Evolutionary conservation across 192 early-diverging fungal genomes (phyloP).

Genomic region (Umbelopsis sp.): DNA sequence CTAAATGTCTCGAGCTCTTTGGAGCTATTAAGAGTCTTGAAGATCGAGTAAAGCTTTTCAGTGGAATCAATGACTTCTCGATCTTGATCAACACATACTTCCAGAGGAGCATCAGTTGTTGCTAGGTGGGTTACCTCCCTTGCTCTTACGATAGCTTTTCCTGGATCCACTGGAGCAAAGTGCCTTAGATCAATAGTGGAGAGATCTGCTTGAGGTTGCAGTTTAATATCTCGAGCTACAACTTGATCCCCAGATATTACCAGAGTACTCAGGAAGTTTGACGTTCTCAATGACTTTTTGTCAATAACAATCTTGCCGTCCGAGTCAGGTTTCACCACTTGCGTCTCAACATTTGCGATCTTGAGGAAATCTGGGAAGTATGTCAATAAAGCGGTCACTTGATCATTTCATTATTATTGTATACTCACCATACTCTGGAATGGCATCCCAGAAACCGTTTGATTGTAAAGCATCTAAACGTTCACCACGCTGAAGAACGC

Average conservation of each 20-base stretch:
- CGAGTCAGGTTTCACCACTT: background rate
- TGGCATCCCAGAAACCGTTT: background rate
- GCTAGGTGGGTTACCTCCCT: background rate
- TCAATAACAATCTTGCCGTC: background rate
- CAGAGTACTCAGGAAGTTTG: background rate
- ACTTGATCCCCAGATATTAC: background rate
- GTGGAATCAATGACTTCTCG: slow-evolving; percentile 26
- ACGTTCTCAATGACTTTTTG: background rate
- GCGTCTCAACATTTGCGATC: background rate
- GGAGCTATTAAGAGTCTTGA: background rate
- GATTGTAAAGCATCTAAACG: background rate
- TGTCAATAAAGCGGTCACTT: background rate
- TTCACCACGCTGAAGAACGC: background rate
- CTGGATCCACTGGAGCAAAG: background rate
- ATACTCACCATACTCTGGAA: background rate
- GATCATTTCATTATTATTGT: background rate
- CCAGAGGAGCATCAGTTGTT: background rate
- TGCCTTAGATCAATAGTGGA: background rate
- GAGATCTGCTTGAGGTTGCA: background rate
- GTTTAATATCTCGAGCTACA: background rate
- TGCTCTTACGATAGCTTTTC: slow-evolving; percentile 4
- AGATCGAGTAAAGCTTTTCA: slow-evolving; percentile 22
- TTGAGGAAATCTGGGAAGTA: background rate
- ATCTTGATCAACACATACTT: slow-evolving; percentile 9
- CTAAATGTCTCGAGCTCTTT: slow-evolving; percentile 14